These are phyloP conservation scores for Chaetomium olivaceum DNA, from an alignment of 2,329 filamentous ascomycete genomes.

Conservation along the genomic window DNA sequence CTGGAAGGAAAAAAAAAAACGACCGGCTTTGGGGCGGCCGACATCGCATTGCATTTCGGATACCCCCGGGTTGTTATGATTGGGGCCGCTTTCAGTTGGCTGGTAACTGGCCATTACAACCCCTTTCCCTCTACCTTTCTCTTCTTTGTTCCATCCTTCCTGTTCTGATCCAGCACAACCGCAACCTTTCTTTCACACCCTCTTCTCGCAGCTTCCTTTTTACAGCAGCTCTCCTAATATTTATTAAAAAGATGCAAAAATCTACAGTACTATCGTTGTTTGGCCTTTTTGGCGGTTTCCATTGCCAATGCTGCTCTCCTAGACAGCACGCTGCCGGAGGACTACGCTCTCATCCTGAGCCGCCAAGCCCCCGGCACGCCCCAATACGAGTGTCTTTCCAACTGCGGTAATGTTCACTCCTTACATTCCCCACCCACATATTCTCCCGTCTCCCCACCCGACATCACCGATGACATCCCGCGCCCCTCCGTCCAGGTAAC, in stretches of 20 bases:
- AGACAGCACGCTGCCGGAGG: background rate
- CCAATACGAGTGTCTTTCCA: slow-evolving; percentile 50
- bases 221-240: background rate
- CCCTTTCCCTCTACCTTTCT: background rate
- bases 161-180: background rate
- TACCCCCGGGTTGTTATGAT: background rate
- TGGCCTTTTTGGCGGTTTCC: slow-evolving; percentile 9
- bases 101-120: background rate
- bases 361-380: slow-evolving; percentile 49
- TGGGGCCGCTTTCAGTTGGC: background rate
- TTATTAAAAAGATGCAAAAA: slow-evolving; percentile 2
- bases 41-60: slow-evolving; percentile 1
- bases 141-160: background rate
- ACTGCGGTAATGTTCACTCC: slow-evolving; percentile 46
- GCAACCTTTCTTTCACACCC: too few species aligned
- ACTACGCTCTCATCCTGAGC: slow-evolving; percentile 32
- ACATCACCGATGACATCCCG: background rate
- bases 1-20: background rate
- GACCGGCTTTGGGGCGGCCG: background rate
- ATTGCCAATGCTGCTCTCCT: slow-evolving; percentile 14
- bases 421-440: background rate
- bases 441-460: too few species aligned
- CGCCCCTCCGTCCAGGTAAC: slow-evolving; percentile 27
- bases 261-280: background rate
- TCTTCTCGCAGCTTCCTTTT: background rate